Evolutionary conservation across 768 basidiomycete species (phyloP).

Genomic region (Boletus sensibilis): DNA sequence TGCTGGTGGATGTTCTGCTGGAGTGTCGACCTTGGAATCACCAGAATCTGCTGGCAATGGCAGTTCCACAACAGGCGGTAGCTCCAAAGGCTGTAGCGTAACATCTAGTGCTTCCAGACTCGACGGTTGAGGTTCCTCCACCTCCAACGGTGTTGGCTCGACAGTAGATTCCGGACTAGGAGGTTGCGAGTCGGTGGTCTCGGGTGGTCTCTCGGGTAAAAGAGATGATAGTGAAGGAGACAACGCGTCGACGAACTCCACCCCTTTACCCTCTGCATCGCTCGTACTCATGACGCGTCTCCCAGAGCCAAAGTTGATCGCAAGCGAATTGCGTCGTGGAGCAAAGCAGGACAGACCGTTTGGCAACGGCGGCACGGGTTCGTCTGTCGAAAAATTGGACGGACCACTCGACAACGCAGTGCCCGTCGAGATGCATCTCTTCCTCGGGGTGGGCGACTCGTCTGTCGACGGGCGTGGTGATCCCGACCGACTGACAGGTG

Average conservation of each 20-base stretch:
- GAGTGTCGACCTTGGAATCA: neutral
- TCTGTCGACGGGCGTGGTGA: conserved; percentile 17
- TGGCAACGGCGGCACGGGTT: conserved; percentile 29
- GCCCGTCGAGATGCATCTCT: conserved; percentile 32
- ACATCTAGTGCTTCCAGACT: neutral
- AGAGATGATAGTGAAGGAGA: conserved; percentile 5
- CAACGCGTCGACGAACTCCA: conserved; percentile 1
- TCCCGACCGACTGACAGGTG: conserved; percentile 16
- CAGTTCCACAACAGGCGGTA: neutral
- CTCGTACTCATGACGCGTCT: conserved; percentile 21
- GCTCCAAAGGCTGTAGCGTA: conserved; percentile 1
- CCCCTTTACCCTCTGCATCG: neutral
- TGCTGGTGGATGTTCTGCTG: neutral
- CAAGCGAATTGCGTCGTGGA: conserved; percentile 32
- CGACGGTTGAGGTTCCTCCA: conserved; percentile 2
- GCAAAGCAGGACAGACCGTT: neutral
- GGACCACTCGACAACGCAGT: conserved; percentile 15
- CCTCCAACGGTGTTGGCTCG: neutral
- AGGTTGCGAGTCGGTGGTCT: neutral
- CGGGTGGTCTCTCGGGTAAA: conserved; percentile 12
- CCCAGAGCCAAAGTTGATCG: conserved; percentile 23
- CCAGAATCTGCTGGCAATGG: neutral
- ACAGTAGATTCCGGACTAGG: neutral
- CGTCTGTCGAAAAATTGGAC: conserved; percentile 13
- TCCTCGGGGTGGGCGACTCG: conserved; percentile 24